Evolutionary conservation across 345 rosid genomes (phyloP).

Genomic region (Gynandropsis gynandra): DNA sequence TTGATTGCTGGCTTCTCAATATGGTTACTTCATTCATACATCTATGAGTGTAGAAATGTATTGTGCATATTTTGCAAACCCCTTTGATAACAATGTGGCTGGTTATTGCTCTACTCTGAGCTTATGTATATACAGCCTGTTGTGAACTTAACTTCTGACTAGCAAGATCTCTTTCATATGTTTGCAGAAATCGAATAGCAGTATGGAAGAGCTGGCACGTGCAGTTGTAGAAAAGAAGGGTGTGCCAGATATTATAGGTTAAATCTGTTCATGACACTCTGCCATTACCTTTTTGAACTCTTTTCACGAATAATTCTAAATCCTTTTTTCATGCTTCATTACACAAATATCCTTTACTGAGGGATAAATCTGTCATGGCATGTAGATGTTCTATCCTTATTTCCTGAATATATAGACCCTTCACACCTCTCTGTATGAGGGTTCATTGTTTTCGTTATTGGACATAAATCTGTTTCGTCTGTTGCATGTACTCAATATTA

Average conservation of each 20-base stretch:
- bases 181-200: slow-evolving; percentile 56
- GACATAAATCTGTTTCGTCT: not conserved
- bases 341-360: not conserved
- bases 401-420: not conserved
- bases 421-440: not conserved
- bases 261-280: not conserved
- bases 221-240: slow-evolving; percentile 72
- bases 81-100: not conserved
- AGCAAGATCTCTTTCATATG: slow-evolving; percentile 7
- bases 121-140: not conserved
- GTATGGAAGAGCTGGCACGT: slow-evolving; percentile 70
- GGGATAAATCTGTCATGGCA: slow-evolving; percentile 2
- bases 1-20: not conserved
- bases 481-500: not conserved
- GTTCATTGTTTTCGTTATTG: not conserved
- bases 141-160: not conserved
- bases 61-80: not conserved
- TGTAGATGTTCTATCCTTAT: not conserved
- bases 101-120: not conserved
- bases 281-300: not conserved
- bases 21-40: too few relatives aligned
- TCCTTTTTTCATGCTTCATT: not conserved
- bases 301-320: not conserved
- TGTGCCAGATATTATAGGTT: slow-evolving; percentile 83
- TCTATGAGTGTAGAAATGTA: too few relatives aligned